Base-by-base conservation (phyloP, 106 monocot species). In the Dioscorea zingiberensis region DNA sequence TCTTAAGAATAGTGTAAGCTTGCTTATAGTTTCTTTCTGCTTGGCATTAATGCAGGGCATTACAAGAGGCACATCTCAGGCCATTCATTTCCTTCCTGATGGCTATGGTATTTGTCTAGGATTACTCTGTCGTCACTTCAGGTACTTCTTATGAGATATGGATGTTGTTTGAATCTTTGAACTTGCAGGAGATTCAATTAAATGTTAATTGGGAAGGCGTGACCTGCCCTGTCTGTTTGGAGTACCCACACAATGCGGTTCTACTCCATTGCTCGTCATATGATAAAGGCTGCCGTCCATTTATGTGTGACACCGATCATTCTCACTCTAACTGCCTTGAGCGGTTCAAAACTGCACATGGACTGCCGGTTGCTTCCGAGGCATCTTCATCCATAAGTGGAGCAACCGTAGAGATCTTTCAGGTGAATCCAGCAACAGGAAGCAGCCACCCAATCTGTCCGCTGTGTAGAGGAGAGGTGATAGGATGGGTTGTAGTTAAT, bases 271-370 rank as follows among this genome's bases (percentile, higher is more conserved):
- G 80, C 67, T 54, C 80, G 32, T 80, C 80, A 46, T 71, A 71
- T 24, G 58, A 80, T 7, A 79, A 71, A 48, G 80, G 80, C 2
- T 79, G 79, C 19, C 69, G 79, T 3, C 64, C 79, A 17, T 79
- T 79, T 53, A 68, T 79, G 48, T 80, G 75, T 60, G 74, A 80
- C 55, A 79, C 79, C 3, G 69, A 74, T 28, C 66, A 74, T 18
- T 66, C 59, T 10, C 80, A 80, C 47, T 80, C 80, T 61, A 80
- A 80, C 22, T 80, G 80, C 27, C 75, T 80, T 22, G 51, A 70
- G 18, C 70, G 80, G 13, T 80, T 80, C 27, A 75, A 61, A 70
- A 69, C 12, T 22, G 74, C 74, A 29, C 55, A 62, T 55, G 74
- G 62, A 59, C 7, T 80, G 17, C 47, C 69, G 23, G 12, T 13